Conservation (phyloP, 2,329 filamentous ascomycete species). For the Stachybotrys echinatus region DNA sequence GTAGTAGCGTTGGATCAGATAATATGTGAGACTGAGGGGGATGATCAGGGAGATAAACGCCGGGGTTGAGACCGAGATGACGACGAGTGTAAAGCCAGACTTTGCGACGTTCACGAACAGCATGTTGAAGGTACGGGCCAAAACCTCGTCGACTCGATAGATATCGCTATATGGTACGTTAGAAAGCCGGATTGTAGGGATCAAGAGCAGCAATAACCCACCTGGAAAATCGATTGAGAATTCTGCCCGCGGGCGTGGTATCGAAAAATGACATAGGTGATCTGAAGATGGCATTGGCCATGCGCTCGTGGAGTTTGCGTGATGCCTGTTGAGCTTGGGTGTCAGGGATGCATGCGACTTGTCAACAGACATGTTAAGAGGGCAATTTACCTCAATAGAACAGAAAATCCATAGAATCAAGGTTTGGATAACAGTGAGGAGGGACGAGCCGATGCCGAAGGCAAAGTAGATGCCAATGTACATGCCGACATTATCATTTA, state of each 20-base stretch:
- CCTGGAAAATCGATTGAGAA: constrained; percentile 94
- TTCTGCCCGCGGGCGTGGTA: constrained; percentile 91
- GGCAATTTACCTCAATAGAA: constrained; percentile 78
- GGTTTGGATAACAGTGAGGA: constrained; percentile 84
- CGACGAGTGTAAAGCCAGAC: constrained; percentile 75
- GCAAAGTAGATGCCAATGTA: constrained; percentile 96
- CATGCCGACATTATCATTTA: constrained; percentile 75
- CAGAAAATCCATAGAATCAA: constrained; percentile 99
- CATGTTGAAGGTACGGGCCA: constrained; percentile 98
- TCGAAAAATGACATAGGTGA: constrained; percentile 99
- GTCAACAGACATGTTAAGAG: background rate
- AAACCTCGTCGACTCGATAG: constrained; percentile 82
- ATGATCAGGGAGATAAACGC: constrained; percentile 75
- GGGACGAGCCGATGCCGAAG: constrained; percentile 81
- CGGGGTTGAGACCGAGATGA: constrained; percentile 80
- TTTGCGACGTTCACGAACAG: constrained; percentile 71
- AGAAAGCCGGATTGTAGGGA: too few species aligned
- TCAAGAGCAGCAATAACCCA: too few species aligned
- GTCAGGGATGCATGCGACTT: background rate
- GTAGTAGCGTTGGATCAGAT: constrained; percentile 96
- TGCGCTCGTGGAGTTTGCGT: constrained; percentile 90
- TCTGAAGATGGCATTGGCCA: constrained; percentile 96
- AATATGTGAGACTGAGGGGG: constrained; percentile 74
- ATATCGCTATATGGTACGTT: constrained; percentile 52
- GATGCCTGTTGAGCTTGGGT: constrained; percentile 59